These are phyloP conservation scores for Paradendryphiella salina DNA, from an alignment of 2,329 filamentous ascomycete species.

Conservation along the genomic window DNA sequence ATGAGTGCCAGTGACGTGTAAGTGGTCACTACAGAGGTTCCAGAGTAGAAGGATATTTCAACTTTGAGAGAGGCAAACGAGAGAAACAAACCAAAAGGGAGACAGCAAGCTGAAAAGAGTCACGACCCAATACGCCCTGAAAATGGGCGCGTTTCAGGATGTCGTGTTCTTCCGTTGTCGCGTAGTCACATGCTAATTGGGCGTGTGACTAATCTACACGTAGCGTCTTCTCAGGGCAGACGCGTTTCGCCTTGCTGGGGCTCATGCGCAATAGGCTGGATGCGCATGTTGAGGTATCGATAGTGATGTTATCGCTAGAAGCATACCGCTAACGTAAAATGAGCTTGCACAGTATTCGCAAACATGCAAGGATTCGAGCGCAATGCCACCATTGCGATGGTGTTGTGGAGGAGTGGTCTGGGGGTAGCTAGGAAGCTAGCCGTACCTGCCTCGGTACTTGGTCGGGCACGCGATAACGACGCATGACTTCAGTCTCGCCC, in stretches of 20 bases:
- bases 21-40: background rate
- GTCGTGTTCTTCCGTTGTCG: slow-evolving; percentile 20
- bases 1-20: background rate
- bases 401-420: slow-evolving; percentile 12
- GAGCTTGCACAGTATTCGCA: background rate
- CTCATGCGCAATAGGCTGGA: background rate
- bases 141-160: background rate
- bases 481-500: slow-evolving; percentile 33
- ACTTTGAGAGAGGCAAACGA: background rate
- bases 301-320: background rate
- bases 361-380: no score
- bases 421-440: slow-evolving; percentile 15
- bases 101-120: no score
- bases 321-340: background rate
- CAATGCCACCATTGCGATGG: background rate
- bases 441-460: slow-evolving; percentile 40
- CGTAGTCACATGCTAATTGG: slow-evolving; percentile 33
- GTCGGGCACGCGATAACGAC: slow-evolving; percentile 12
- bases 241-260: background rate
- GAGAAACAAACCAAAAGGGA: no score
- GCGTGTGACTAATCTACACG: background rate
- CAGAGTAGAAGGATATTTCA: background rate
- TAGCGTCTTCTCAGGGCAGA: background rate
- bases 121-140: no score
- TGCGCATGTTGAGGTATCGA: background rate